These are phyloP conservation scores for Edaphochlamys debaryana DNA, from an alignment of 139 green algal genomes.

Conservation along the genomic window DNA sequence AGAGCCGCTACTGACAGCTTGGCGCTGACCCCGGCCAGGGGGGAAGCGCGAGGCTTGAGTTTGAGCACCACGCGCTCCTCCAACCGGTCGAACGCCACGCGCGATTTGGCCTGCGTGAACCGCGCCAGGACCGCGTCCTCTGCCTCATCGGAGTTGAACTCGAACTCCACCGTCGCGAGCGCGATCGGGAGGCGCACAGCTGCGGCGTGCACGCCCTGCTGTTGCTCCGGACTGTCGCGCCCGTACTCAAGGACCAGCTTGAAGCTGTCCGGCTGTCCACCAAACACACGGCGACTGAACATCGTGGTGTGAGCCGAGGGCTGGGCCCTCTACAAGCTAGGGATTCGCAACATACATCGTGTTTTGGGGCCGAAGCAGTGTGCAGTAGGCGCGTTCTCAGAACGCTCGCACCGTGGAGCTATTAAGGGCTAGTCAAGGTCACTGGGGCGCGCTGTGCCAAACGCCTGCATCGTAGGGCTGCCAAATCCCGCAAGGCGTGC, in stretches of 20 bases:
- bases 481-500: too few species aligned
- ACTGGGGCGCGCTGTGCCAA: too few species aligned
- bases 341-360: not conserved
- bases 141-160: slow-evolving; percentile 49
- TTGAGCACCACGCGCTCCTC: slow-evolving; percentile 46
- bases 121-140: slow-evolving; percentile 50
- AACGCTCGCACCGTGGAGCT: too few species aligned
- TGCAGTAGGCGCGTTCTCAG: too few species aligned
- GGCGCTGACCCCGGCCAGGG: not conserved
- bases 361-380: too few species aligned
- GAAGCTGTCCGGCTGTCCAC: slow-evolving; percentile 47
- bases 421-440: too few species aligned
- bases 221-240: not conserved
- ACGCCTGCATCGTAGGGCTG: too few species aligned
- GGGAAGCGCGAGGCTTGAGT: not conserved
- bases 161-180: slow-evolving; percentile 46
- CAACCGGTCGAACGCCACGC: slow-evolving; percentile 34
- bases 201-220: not conserved
- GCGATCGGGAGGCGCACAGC: slow-evolving; percentile 27
- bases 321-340: not conserved
- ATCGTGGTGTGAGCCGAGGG: slow-evolving; percentile 5
- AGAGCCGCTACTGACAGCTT: slow-evolving; percentile 11
- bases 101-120: slow-evolving; percentile 49
- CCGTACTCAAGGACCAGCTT: slow-evolving; percentile 60
- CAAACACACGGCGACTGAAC: slow-evolving; percentile 47